phyloP scores from a whole-genome alignment of 257 asterid species.

The Haberlea rhodopensis region DNA sequence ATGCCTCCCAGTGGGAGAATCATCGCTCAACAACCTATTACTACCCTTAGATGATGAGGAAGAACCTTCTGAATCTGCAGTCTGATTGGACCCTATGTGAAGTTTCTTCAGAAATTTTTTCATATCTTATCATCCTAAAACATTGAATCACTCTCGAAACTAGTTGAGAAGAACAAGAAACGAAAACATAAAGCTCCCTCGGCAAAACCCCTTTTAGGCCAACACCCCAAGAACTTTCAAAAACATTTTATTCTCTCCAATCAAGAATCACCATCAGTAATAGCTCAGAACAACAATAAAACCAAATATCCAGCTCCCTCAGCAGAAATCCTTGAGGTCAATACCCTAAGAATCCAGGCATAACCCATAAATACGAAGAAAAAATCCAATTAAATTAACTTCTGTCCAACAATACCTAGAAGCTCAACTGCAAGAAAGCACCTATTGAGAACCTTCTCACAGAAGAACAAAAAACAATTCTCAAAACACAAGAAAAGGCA shows the following conservation, averaged over 20 bases:
- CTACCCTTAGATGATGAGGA: constrained; percentile 56
- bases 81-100: constrained; percentile 69
- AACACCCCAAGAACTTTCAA: constrained; percentile 28
- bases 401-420: constrained; percentile 30
- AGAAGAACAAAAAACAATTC: constrained; percentile 32
- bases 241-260: constrained; percentile 54
- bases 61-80: constrained; percentile 72
- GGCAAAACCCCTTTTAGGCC: not conserved
- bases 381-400: constrained; percentile 11
- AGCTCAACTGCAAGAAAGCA: constrained; percentile 28
- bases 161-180: not conserved
- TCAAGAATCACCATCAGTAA: constrained; percentile 40
- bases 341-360: constrained; percentile 36
- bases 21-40: constrained; percentile 41
- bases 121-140: constrained; percentile 44
- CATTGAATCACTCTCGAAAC: not conserved
- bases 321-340: constrained; percentile 38
- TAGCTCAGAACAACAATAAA: constrained; percentile 26
- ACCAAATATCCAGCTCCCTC: constrained; percentile 28
- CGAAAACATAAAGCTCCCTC: not conserved
- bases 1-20: constrained; percentile 46
- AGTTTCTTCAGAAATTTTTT: constrained; percentile 80
- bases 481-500: constrained; percentile 25
- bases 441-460: constrained; percentile 16
- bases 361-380: constrained; percentile 35